Evolutionary conservation across 2,329 filamentous ascomycete genomes (phyloP), one percentile per base, ranked within the genome.

Genomic region (Tolypocladium ovalisporum): DNA sequence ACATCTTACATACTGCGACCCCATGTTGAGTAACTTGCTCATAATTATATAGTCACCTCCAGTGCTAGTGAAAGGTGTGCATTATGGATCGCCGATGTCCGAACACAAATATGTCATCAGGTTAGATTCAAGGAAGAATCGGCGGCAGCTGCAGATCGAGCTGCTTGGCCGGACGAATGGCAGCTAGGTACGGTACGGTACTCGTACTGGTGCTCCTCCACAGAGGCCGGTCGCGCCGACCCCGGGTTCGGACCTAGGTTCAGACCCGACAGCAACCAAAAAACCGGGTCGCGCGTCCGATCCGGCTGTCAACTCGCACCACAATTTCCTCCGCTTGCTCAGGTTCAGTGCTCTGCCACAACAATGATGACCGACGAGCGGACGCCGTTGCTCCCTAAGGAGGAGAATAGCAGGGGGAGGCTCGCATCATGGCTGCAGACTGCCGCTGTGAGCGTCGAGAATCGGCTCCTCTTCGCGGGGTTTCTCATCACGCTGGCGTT

Each of bases 401-500:
- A n/a, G 47, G 47, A 51, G 15, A 10, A 1, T 17, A 7, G 27
- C 17, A 34, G 27, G 27, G 32, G n/a, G 27, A n/a, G 47, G 27
- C 6, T 51, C 47, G 12, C 47, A 8, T 51, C 47, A 34, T 32
- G 47, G 47, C 24, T 54, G 36, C 53, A 5, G 24, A 15, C n/a
- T 17, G 56, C 59, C 12, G 67, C 58, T 12, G 66, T 69, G 3
- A 58, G 63, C 39, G 68, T 72, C 34, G 72, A 74, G 64, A 75
- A 79, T 59, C 75, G 77, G 15, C 76, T 83, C 49, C 69, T 86
- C 39, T 65, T 86, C 49, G 80, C 80, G 57, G 81, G 79, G 8
- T 86, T 86, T 64, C 70, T 87, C 19, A 80, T 86, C 56, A 84
- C 77, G 4, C 61, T 79, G 34, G 74, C 75, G 1, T 77, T 80